Evolutionary conservation across 129 eudicot genomes (phyloP), one percentile per base, ranked within the genome.

Genomic region (Artemisia annua): DNA sequence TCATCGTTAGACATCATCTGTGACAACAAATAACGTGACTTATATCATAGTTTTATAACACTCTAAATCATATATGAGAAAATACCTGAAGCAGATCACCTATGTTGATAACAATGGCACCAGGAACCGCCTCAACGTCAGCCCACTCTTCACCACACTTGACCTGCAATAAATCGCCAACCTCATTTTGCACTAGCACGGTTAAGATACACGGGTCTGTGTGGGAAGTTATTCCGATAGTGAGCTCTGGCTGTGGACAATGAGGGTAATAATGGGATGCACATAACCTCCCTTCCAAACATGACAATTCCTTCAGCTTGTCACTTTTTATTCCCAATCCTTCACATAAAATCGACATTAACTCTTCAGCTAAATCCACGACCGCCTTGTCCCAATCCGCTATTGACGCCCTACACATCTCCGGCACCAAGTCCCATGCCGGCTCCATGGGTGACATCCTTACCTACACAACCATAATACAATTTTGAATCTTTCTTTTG

Each of bases 221-320:
- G 9, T 39, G 46, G 46, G 46, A 39, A 39, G 46, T 39, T 39
- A 39, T 39, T 39, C 46, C 89, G 18, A 82, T 69, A 1, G 93
- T 87, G 66, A 81, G 69, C 19, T 87, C 83, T 30, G 92, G 92
- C 63, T 82, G 70, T 7, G 92, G 89, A 63, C 92, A 87, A 13
- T 67, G 70, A 0, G 92, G 92, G 64, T 39, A 39, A 39, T 6
- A 39, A 39, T 39, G 46, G 46, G 46, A 39, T 39, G 46, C 46
- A 39, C 46, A 39, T 39, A 39, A 1, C 46, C 46, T 39, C 10
- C 46, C 46, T 39, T 39, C 46, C 46, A 39, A 39, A 39, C 46
- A 39, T 39, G 46, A 39, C 8, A 39, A 7, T 7, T 39, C 46
- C 46, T 39, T 39, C 10, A 39, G 46, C 46, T 7, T 39, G 46